Percentiles rank a stretch among this genome's conserved stretches.
Conservation (phyloP, 495 filamentous ascomycete genomes). For the Lepidopterella palustris region DNA sequence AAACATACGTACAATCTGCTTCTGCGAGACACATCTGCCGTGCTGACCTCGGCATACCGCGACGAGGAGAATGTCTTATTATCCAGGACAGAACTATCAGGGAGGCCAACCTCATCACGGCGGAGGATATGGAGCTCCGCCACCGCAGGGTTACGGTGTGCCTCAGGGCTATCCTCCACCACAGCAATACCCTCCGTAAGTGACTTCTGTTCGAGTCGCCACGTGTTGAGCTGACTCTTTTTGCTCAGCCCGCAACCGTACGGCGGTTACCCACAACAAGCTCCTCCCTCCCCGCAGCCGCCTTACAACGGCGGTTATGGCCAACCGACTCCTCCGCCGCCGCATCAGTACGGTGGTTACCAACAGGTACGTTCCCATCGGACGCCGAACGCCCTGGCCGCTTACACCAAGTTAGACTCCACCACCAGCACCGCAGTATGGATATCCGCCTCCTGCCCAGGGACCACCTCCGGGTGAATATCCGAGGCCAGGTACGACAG, state of each 20-base stretch:
- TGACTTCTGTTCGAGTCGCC: not conserved
- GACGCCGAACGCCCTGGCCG: slow-evolving; percentile 8
- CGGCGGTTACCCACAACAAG: slow-evolving; percentile 24
- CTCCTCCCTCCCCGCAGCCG: slow-evolving; percentile 32
- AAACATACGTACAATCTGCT: too few species aligned
- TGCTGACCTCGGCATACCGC: not conserved
- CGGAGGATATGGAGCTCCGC: slow-evolving; percentile 12
- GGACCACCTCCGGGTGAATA: slow-evolving; percentile 8
- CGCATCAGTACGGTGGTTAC: slow-evolving; percentile 46
- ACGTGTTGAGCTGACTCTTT: slow-evolving; percentile 8
- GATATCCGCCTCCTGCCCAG: slow-evolving; percentile 16
- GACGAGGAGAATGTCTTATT: slow-evolving; percentile 34
- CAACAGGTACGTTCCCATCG: slow-evolving; percentile 39
- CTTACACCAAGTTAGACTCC: slow-evolving; percentile 23
- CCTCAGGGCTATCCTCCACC: slow-evolving; percentile 20
- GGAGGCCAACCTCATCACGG: slow-evolving; percentile 20
- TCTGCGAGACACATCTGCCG: not conserved
- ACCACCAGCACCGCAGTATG: slow-evolving; percentile 26
- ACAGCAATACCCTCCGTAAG: slow-evolving; percentile 28
- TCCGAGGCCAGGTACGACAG: slow-evolving; percentile 8
- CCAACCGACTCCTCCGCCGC: slow-evolving; percentile 28
- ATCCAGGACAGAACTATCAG: slow-evolving; percentile 34
- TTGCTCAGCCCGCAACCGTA: slow-evolving; percentile 25
- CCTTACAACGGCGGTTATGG: slow-evolving; percentile 34
- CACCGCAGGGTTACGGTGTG: slow-evolving; percentile 6